Evolutionary conservation across 2,329 filamentous ascomycete species (phyloP).

Genomic region (Fusarium sp.): DNA sequence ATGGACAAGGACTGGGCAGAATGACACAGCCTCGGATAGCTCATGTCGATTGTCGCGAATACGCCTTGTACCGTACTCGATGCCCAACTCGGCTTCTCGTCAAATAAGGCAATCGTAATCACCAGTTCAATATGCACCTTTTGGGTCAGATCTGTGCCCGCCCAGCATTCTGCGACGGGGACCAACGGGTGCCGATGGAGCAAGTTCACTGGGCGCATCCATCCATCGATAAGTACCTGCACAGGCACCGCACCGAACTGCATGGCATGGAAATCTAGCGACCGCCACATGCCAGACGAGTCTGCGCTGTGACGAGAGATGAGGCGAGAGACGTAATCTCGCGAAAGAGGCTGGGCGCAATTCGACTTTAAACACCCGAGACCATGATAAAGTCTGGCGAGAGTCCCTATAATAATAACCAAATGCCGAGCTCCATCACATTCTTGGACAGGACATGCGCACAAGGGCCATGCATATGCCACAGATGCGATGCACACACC

Average conservation of each 20-base stretch:
- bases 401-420: not conserved
- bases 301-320: slow-evolving; percentile 31
- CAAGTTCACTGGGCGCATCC: slow-evolving; percentile 32
- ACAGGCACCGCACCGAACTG: slow-evolving; percentile 12
- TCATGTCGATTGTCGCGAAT: not conserved
- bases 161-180: slow-evolving; percentile 33
- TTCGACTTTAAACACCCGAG: slow-evolving; percentile 4
- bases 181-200: slow-evolving; percentile 34
- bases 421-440: slow-evolving; percentile 30
- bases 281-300: slow-evolving; percentile 39
- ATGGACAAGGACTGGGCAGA: slow-evolving; percentile 12
- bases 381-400: slow-evolving; percentile 3
- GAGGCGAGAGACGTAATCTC: slow-evolving; percentile 28
- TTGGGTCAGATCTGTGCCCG: slow-evolving; percentile 26
- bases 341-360: slow-evolving; percentile 17
- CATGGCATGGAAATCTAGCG: slow-evolving; percentile 32
- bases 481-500: slow-evolving; percentile 33
- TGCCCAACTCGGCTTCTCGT: not conserved
- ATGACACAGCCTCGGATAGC: not conserved
- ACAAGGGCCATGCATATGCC: slow-evolving; percentile 18
- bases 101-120: not conserved
- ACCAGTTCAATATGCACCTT: slow-evolving; percentile 18
- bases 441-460: slow-evolving; percentile 26
- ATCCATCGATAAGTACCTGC: slow-evolving; percentile 16
- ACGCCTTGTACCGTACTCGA: not conserved